A percentile compares a stretch with the other conserved stretches of the same genome.
phyloP scores from a whole-genome alignment of 2,329 filamentous ascomycete genomes.

The Pseudogymnoascus sp. region DNA sequence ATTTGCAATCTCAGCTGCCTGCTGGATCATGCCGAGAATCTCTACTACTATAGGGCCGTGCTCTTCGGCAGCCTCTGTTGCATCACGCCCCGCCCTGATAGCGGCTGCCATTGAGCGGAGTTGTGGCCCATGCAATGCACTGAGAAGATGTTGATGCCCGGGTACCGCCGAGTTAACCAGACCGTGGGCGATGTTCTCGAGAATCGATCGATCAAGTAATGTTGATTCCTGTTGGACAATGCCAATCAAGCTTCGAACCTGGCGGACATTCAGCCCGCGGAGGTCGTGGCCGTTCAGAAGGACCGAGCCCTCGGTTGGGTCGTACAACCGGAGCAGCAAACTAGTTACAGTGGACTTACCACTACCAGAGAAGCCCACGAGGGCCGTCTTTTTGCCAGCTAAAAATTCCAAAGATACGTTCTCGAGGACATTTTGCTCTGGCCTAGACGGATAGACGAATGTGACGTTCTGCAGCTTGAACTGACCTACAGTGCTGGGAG shows the following conservation, averaged over 20 bases:
- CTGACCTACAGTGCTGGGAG: not conserved
- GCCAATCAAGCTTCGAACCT: slow-evolving; percentile 19
- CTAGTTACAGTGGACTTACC: slow-evolving; percentile 82
- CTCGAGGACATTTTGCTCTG: slow-evolving; percentile 46
- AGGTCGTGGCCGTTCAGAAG: slow-evolving; percentile 32
- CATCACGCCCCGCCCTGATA: not conserved
- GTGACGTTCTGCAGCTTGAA: slow-evolving; percentile 23
- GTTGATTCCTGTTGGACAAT: slow-evolving; percentile 20
- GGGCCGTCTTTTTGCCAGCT: slow-evolving; percentile 58
- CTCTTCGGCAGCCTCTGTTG: not conserved
- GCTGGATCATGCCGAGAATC: not conserved
- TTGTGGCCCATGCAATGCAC: not conserved
- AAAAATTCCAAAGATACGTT: slow-evolving; percentile 58
- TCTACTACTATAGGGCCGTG: not conserved
- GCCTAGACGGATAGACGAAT: slow-evolving; percentile 63
- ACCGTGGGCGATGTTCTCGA: slow-evolving; percentile 41
- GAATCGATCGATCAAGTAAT: slow-evolving; percentile 35
- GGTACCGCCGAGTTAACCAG: slow-evolving; percentile 32
- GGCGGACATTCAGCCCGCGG: slow-evolving; percentile 27
- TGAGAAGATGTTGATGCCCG: slow-evolving; percentile 27
- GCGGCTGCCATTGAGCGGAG: slow-evolving; percentile 7
- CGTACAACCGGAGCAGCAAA: slow-evolving; percentile 67
- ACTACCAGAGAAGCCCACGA: slow-evolving; percentile 79
- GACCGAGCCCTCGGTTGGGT: slow-evolving; percentile 27
- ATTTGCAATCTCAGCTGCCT: slow-evolving; percentile 11